These are phyloP conservation scores for Hypericum perforatum DNA, from an alignment of 345 rosid species.

Conservation along the genomic window DNA sequence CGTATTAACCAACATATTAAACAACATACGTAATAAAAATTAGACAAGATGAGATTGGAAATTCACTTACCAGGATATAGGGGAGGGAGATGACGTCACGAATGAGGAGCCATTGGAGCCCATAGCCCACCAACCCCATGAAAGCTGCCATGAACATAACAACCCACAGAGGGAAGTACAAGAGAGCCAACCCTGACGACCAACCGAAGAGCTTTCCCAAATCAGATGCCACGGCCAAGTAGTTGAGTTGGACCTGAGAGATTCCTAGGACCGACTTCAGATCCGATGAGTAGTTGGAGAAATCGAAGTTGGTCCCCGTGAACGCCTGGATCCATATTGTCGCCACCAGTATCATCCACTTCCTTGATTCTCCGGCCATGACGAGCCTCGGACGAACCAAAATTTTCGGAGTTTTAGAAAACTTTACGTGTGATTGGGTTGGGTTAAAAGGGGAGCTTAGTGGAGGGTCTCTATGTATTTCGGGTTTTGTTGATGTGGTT, in stretches of 20 bases:
- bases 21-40: background rate
- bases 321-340: conserved; percentile 73
- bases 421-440: too few species aligned
- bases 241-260: conserved; percentile 61
- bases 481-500: too few species aligned
- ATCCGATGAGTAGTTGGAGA: conserved; percentile 54
- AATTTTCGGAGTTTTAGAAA: background rate
- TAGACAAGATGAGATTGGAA: background rate
- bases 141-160: conserved; percentile 49
- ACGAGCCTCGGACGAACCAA: background rate
- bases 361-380: conserved; percentile 50
- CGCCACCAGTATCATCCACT: conserved; percentile 58
- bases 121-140: conserved; percentile 50
- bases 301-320: conserved; percentile 77
- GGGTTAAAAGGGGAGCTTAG: too few species aligned
- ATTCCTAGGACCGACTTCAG: conserved; percentile 55
- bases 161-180: conserved; percentile 44
- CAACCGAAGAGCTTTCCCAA: conserved; percentile 74
- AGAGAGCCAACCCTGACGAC: conserved; percentile 53
- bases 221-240: conserved; percentile 66
- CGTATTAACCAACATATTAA: too few species aligned
- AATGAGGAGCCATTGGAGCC: conserved; percentile 67
- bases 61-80: conserved; percentile 46
- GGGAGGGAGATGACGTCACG: conserved; percentile 36
- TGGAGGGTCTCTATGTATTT: too few species aligned